Evolutionary conservation across 1,139 yeast genomes (phyloP).

Genomic region (Chernovozyma aurita): DNA sequence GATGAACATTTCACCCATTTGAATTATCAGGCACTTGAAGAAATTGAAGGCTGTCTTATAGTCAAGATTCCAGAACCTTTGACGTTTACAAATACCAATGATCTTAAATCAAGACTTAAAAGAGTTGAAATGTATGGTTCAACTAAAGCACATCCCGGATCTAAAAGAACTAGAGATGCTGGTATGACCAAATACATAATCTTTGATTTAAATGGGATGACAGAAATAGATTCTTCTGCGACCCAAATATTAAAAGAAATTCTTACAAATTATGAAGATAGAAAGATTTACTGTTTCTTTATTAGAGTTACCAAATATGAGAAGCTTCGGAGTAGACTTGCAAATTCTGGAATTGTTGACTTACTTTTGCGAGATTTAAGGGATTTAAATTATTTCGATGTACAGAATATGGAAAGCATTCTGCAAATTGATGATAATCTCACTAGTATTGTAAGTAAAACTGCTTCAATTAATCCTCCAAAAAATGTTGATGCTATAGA

Average conservation of each 20-base stretch:
- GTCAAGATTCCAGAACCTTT: conserved; percentile 90
- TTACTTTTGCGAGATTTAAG: conserved; percentile 24
- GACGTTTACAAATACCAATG: conserved; percentile 87
- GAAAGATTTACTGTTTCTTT: conserved; percentile 61
- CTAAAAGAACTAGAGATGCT: conserved; percentile 50
- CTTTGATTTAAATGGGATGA: conserved; percentile 84
- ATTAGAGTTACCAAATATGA: conserved; percentile 53
- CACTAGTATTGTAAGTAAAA: background rate
- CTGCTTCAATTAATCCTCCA: background rate
- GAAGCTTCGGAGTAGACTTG: conserved; percentile 26
- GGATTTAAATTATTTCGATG: conserved; percentile 24
- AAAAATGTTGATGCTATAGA: conserved; percentile 9
- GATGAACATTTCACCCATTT: conserved; percentile 35
- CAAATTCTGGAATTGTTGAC: conserved; percentile 28
- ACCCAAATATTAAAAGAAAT: conserved; percentile 68
- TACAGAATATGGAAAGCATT: conserved; percentile 12
- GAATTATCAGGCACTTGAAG: conserved; percentile 50
- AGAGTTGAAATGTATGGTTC: conserved; percentile 86
- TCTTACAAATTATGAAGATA: conserved; percentile 47
- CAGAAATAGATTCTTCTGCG: conserved; percentile 83
- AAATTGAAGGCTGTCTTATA: conserved; percentile 79
- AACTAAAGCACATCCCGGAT: conserved; percentile 77
- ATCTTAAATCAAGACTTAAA: conserved; percentile 66
- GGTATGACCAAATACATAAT: conserved; percentile 63
- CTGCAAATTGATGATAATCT: background rate